Percentiles rank a stretch among this genome's conserved stretches.
phyloP scores from a whole-genome alignment of 2,329 filamentous ascomycete genomes.

The Colletotrichum orbiculare region DNA sequence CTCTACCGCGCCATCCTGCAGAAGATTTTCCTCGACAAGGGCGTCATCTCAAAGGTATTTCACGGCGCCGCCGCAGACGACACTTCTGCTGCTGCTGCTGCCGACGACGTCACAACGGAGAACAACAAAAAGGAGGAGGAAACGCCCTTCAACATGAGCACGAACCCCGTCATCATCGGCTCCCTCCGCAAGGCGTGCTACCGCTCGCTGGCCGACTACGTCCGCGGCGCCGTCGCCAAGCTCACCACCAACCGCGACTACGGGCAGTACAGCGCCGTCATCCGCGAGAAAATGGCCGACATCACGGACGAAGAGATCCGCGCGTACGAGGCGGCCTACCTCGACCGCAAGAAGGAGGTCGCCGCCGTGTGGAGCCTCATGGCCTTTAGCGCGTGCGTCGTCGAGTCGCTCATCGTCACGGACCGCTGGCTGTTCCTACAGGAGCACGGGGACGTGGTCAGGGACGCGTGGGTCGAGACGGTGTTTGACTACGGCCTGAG shows the following conservation, averaged over 20 bases:
- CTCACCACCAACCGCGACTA: slow-evolving; percentile 69
- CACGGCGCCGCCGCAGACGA: slow-evolving; percentile 49
- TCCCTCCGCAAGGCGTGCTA: slow-evolving; percentile 86
- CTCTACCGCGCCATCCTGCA: slow-evolving; percentile 93
- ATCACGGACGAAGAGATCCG: slow-evolving; percentile 82
- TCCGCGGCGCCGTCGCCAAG: slow-evolving; percentile 83
- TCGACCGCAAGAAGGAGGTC: slow-evolving; percentile 79
- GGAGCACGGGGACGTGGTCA: slow-evolving; percentile 78
- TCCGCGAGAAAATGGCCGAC: slow-evolving; percentile 72
- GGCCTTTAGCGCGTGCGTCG: slow-evolving; percentile 91
- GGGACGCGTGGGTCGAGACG: slow-evolving; percentile 88
- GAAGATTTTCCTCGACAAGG: slow-evolving; percentile 88
- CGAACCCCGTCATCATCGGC: slow-evolving; percentile 87
- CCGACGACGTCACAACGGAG: not conserved
- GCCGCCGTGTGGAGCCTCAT: slow-evolving; percentile 93
- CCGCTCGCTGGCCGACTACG: slow-evolving; percentile 77
- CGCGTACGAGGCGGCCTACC: slow-evolving; percentile 74
- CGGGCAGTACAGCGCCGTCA: slow-evolving; percentile 67
- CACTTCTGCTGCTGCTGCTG: slow-evolving; percentile 1
- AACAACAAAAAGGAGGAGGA: slow-evolving; percentile 39
- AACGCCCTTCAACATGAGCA: slow-evolving; percentile 66
- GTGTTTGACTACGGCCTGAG: slow-evolving; percentile 91
- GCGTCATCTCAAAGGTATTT: slow-evolving; percentile 74
- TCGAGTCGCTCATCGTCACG: slow-evolving; percentile 89
- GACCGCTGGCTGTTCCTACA: slow-evolving; percentile 90